Conservation (phyloP, 2,329 filamentous ascomycete genomes). For the Dactylonectria estremocensis region DNA sequence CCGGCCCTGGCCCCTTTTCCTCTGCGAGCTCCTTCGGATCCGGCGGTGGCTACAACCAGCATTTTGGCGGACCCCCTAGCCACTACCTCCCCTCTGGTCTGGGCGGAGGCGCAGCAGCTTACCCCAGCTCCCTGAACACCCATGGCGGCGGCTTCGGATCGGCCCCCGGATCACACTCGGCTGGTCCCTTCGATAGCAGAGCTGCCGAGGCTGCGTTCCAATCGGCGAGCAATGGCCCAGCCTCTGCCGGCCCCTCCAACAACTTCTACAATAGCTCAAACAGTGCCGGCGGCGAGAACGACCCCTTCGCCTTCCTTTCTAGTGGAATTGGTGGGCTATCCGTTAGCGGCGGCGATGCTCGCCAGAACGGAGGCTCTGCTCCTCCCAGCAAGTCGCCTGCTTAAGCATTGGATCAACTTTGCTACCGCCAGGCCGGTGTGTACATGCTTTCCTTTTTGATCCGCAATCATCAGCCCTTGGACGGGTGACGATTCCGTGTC, state of each 20-base stretch:
- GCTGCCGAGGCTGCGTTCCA: slow-evolving; percentile 96
- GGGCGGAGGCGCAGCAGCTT: slow-evolving; percentile 77
- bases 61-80: slow-evolving; percentile 89
- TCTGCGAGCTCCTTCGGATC: slow-evolving; percentile 79
- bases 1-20: slow-evolving; percentile 83
- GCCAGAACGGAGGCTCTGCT: slow-evolving; percentile 73
- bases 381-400: slow-evolving; percentile 74
- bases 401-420: slow-evolving; percentile 54
- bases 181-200: slow-evolving; percentile 91
- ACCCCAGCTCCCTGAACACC: slow-evolving; percentile 85
- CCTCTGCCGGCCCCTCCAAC: slow-evolving; percentile 79
- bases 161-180: slow-evolving; percentile 83
- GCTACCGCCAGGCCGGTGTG: slow-evolving; percentile 45
- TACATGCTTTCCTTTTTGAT: slow-evolving; percentile 48
- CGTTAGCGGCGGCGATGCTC: slow-evolving; percentile 76
- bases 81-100: slow-evolving; percentile 93
- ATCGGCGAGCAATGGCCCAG: slow-evolving; percentile 85
- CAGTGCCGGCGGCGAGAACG: slow-evolving; percentile 76
- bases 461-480: slow-evolving; percentile 41
- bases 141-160: slow-evolving; percentile 77
- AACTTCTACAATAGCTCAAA: slow-evolving; percentile 69
- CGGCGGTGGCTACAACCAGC: slow-evolving; percentile 78
- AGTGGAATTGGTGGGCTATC: slow-evolving; percentile 80
- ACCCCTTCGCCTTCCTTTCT: slow-evolving; percentile 86
- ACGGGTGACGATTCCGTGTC: slow-evolving; percentile 45